Evolutionary conservation across 164 flowering plant species (phyloP), one percentile per base, ranked within the genome.

Genomic region (Piper longum): DNA sequence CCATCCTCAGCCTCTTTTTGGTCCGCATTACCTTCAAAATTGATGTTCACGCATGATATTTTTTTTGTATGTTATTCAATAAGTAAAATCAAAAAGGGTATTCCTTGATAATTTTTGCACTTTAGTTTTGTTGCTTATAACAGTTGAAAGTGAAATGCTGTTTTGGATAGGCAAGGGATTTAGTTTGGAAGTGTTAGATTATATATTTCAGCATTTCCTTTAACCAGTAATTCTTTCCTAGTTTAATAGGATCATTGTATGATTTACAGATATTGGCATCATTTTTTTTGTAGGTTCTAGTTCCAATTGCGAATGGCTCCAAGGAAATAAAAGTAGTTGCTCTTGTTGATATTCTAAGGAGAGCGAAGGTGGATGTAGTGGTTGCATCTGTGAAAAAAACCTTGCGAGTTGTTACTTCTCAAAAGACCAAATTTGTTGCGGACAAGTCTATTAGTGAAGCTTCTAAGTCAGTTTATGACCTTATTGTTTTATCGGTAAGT

Each of bases 401-500:
- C 56, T 3, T 72, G 62, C 77, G 80, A 67, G 74, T 95, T 62
- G 67, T 72, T 69, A 89, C 86, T 60, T 79, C 93, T 42, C 79
- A 41, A 68, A 85, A 86, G 60, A 82, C 82, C 42, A 87, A 79
- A 74, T 76, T 95, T 52, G 68, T 95, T 67, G 89, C 95, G 16
- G 97, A 95, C 77, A 82, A 78, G 71, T 77, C 69, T 62, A 85
- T 95, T 66, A 64, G 67, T 41, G 77, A 76, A 66, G 91, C 86
- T 69, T 79, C 88, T 9, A 83, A 81, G 56, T 74, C 89, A 64
- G 67, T 67, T 51, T 86, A 86, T 74, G 98, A 93, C 70, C 59
- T 87, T 62, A 89, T 93, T 60, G 81, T 93, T 80, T 85, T 93
- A 72, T 97, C 97, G 69, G 98, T 90, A 71, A 89, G 95, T 26